Conservation (phyloP, 257 asterid species). For the Jacaranda mimosifolia region DNA sequence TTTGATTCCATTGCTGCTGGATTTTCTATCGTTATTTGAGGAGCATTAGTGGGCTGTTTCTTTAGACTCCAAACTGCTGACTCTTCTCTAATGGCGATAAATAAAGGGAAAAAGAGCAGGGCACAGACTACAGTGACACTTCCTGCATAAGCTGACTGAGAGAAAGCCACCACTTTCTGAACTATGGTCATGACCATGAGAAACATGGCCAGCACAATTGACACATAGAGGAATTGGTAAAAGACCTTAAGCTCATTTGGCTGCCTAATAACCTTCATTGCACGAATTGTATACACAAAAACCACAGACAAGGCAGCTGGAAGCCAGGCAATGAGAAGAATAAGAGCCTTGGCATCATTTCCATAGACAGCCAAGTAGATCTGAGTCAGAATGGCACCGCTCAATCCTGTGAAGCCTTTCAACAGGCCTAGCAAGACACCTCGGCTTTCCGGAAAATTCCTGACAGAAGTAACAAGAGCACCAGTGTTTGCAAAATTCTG, state of each 20-base stretch:
- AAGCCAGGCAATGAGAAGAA: conserved; percentile 88
- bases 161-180: conserved; percentile 50
- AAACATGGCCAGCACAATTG: conserved; percentile 68
- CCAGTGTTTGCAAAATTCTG: conserved; percentile 91
- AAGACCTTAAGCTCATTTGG: conserved; percentile 57
- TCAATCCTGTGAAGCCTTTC: conserved; percentile 82
- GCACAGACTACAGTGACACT: conserved; percentile 69
- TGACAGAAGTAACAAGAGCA: conserved; percentile 80
- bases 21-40: conserved; percentile 34
- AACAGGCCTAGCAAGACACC: conserved; percentile 72
- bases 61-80: conserved; percentile 39
- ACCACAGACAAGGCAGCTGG: conserved; percentile 86
- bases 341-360: conserved; percentile 71
- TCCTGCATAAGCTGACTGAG: conserved; percentile 69
- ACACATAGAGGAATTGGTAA: conserved; percentile 60
- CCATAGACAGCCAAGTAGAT: conserved; percentile 80
- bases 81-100: conserved; percentile 68
- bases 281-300: conserved; percentile 82
- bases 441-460: conserved; percentile 75
- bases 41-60: conserved; percentile 23
- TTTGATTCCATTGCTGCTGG: not conserved
- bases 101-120: conserved; percentile 64
- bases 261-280: conserved; percentile 56
- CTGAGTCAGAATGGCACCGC: conserved; percentile 87
- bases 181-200: conserved; percentile 77